A percentile compares a stretch with the other conserved stretches of the same genome.
Evolutionary conservation across 768 basidiomycete species (phyloP).

Genomic region (Boletus vermiculosoides): DNA sequence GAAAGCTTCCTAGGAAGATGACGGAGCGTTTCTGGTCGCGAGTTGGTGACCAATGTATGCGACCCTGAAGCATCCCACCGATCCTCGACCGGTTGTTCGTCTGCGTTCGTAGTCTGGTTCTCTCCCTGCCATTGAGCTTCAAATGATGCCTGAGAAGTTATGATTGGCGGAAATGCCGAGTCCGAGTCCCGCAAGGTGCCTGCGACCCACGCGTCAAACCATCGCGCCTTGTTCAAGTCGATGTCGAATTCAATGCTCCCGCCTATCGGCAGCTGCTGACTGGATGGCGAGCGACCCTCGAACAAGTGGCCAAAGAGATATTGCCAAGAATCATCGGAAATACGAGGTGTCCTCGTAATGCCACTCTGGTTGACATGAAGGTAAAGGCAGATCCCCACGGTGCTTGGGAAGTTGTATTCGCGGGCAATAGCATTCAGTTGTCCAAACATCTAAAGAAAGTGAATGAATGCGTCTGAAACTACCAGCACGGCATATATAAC

Average conservation of each 20-base stretch:
- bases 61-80: slow-evolving; percentile 29
- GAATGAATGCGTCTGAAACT: not conserved
- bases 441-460: slow-evolving; percentile 57
- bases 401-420: slow-evolving; percentile 81
- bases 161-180: slow-evolving; percentile 40
- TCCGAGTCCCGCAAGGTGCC: slow-evolving; percentile 46
- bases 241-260: slow-evolving; percentile 89
- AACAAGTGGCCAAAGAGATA: slow-evolving; percentile 65
- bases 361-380: slow-evolving; percentile 61
- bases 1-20: slow-evolving; percentile 68
- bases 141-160: slow-evolving; percentile 40
- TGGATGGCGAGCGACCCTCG: slow-evolving; percentile 37
- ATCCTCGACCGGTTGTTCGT: slow-evolving; percentile 40
- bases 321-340: slow-evolving; percentile 78
- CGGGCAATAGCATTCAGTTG: slow-evolving; percentile 77
- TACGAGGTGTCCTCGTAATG: slow-evolving; percentile 58
- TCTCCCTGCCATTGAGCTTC: slow-evolving; percentile 46
- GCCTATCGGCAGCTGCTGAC: slow-evolving; percentile 55
- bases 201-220: slow-evolving; percentile 72
- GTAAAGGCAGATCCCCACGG: slow-evolving; percentile 75
- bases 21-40: slow-evolving; percentile 37
- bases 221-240: slow-evolving; percentile 69
- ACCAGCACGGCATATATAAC: not conserved
- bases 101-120: slow-evolving; percentile 48
- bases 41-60: slow-evolving; percentile 10